Percentiles rank a stretch among this genome's conserved stretches.
Conservation (phyloP, 2,329 filamentous ascomycete genomes). For the Dothiorella sarmentorum region DNA sequence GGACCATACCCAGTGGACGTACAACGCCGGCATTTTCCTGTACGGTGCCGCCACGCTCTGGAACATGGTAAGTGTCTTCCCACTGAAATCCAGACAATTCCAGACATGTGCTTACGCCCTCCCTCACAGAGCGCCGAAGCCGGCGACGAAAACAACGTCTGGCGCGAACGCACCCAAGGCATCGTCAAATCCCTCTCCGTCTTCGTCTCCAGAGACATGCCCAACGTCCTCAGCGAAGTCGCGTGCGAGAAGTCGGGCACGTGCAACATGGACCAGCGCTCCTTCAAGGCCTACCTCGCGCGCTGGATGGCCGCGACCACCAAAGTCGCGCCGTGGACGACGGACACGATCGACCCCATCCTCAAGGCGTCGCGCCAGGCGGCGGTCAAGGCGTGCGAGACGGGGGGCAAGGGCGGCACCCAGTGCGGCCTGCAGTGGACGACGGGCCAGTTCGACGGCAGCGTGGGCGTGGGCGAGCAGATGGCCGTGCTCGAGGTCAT, state of each 20-base stretch:
- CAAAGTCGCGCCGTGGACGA: constrained; percentile 38
- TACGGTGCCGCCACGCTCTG: constrained; percentile 47
- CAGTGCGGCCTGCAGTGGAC: constrained; percentile 48
- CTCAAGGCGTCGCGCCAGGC: constrained; percentile 54
- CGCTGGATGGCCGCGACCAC: constrained; percentile 43
- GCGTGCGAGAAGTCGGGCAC: constrained; percentile 45
- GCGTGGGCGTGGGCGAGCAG: constrained; percentile 54
- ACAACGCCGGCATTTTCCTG: constrained; percentile 47
- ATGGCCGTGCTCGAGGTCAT: constrained; percentile 58
- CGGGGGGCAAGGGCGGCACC: constrained; percentile 47
- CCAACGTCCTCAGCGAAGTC: constrained; percentile 46
- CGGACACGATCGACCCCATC: constrained; percentile 46
- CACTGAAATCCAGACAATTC: neutral
- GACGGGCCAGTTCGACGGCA: constrained; percentile 45
- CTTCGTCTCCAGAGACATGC: constrained; percentile 34
- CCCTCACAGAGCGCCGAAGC: constrained; percentile 8
- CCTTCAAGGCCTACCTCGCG: constrained; percentile 45
- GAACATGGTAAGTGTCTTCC: constrained; percentile 40
- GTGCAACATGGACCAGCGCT: constrained; percentile 48
- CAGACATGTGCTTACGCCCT: too few species aligned
- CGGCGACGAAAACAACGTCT: constrained; percentile 12
- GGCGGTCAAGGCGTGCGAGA: constrained; percentile 55
- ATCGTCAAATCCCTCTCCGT: constrained; percentile 40
- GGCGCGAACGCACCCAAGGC: constrained; percentile 26
- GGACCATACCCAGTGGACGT: constrained; percentile 46